Base-by-base conservation (phyloP, 2,329 filamentous ascomycete species). In the Byssochlamys sp. region DNA sequence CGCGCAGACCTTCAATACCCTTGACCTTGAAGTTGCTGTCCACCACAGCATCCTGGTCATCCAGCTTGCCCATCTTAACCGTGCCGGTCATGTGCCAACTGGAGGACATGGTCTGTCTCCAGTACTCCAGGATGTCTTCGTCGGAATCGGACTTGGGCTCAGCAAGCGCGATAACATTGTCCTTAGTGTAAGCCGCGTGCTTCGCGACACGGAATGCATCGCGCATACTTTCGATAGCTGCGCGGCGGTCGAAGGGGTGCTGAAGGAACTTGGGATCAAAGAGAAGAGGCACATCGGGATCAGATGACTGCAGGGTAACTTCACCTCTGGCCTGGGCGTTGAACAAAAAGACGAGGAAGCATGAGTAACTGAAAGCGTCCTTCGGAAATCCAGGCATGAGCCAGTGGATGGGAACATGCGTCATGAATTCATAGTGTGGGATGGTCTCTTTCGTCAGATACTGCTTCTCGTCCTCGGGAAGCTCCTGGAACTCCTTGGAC, bases 81-180 rank as follows among this genome's bases (percentile, higher is more conserved):
- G 83, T 86, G 0, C 81, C 79, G 0, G 74, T 80, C 78, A 78
- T 83, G 66, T 81, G 82, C 79, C 77, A 84, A 57, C 72, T 80
- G 2, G 76, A 80, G 29, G 67, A 72, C 19, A 75, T 69, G 26
- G 68, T 77, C 28, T 76, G 67, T 55, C 68, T 71, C 75, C 75
- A 82, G 62, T 75, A 73, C 14, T 74, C 73, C 50, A 76, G 59
- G 11, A 86, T 71, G 58, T 84, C 81, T 54, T 82, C 81, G 28
- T 84, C 82, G 0, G 74, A 76, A 0, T 77, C 75, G 11, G 76
- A 75, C 12, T 72, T 63, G 0, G 82, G 80, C 1, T 68, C 77
- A 1, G 72, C 66, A 24, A 81, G 61, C 52, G 72, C 68, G 0
- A 65, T 66, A 0, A 79, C 65, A 0, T 72, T 78, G 56, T 80